Evolutionary conservation across 345 rosid genomes (phyloP).

Genomic region (Brassica carinata): DNA sequence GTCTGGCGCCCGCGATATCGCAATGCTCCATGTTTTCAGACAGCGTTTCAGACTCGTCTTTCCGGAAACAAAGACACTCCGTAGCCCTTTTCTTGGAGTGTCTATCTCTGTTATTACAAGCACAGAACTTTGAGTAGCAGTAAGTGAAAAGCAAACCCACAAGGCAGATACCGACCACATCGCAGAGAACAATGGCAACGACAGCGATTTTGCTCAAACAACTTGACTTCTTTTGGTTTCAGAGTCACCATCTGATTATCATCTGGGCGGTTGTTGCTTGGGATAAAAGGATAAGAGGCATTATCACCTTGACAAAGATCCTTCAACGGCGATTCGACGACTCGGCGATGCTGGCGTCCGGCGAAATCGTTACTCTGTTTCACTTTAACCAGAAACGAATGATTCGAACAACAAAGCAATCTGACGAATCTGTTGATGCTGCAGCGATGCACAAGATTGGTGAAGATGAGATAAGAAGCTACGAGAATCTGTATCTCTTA

Average conservation of each 20-base stretch:
- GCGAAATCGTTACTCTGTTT: too few species aligned
- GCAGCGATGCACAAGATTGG: too few species aligned
- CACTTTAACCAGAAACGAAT: too few species aligned
- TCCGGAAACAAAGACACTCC: constrained; percentile 76
- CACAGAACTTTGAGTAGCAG: constrained; percentile 71
- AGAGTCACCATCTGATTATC: constrained; percentile 40
- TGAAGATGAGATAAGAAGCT: too few species aligned
- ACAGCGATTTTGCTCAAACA: constrained; percentile 67
- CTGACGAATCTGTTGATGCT: too few species aligned
- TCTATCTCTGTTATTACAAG: constrained; percentile 54
- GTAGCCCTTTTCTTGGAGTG: constrained; percentile 51
- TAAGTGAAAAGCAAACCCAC: constrained; percentile 83
- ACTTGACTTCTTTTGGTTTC: constrained; percentile 50
- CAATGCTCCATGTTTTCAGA: constrained; percentile 80
- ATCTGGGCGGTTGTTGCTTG: constrained; percentile 55
- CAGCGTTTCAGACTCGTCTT: constrained; percentile 70
- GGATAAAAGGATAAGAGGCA: constrained; percentile 72
- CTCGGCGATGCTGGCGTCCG: too few species aligned
- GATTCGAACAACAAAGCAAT: too few species aligned
- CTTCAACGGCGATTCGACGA: constrained; percentile 88
- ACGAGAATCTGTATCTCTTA: too few species aligned
- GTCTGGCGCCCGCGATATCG: constrained; percentile 77
- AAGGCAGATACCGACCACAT: constrained; percentile 81
- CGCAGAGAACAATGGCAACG: constrained; percentile 73
- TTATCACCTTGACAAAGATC: constrained; percentile 67